Percentiles rank a stretch among this genome's conserved stretches.
These are phyloP conservation scores for Cadophora sp. DNA, from an alignment of 2,329 filamentous ascomycete species.

Conservation along the genomic window DNA sequence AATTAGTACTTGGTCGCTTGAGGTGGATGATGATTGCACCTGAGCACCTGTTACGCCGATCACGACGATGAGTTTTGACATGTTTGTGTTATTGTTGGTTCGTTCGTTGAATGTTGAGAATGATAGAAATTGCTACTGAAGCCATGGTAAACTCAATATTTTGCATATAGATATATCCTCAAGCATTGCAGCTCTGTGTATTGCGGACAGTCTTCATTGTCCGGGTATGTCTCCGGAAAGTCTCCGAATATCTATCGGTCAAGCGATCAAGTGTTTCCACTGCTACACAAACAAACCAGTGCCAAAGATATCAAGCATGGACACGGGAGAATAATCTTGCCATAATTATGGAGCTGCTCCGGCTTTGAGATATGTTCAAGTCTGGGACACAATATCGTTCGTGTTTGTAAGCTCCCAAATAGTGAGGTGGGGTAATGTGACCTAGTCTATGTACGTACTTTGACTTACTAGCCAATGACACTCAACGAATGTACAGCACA, in stretches of 20 bases:
- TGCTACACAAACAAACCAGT: background rate
- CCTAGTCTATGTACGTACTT: background rate
- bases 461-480: background rate
- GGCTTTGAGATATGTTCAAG: no score
- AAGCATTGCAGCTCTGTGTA: background rate
- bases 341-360: no score
- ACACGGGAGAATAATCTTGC: background rate
- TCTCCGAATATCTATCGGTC: background rate
- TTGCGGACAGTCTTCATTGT: background rate
- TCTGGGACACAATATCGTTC: background rate
- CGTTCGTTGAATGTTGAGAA: no score
- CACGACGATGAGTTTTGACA: constrained; percentile 43
- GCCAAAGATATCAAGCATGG: background rate
- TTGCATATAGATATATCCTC: background rate
- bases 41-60: constrained; percentile 46
- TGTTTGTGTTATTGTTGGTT: background rate
- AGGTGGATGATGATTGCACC: constrained; percentile 1
- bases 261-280: background rate
- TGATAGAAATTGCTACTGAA: no score
- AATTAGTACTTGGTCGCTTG: background rate
- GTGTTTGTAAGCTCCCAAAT: background rate
- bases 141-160: background rate
- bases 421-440: background rate
- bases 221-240: background rate
- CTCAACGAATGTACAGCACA: no score